Conservation (phyloP, 257 asterid species). For the Gentiana macrophylla region DNA sequence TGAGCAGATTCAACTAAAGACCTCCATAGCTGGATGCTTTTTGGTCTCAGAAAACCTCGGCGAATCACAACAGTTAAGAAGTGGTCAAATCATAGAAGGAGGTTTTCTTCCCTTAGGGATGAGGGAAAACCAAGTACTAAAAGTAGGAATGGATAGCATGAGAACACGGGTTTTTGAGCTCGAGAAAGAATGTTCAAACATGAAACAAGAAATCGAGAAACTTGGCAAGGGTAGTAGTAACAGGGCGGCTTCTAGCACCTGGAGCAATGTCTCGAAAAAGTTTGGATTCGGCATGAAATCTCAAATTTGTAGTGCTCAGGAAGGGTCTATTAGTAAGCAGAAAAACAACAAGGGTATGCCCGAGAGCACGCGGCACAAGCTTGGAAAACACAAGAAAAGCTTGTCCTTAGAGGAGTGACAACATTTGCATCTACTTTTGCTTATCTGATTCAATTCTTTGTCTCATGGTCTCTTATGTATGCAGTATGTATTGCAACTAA, state of each 20-base stretch:
- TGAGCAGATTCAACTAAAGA: conserved; percentile 87
- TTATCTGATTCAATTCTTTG: background rate
- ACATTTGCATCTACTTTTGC: background rate
- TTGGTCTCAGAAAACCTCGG: conserved; percentile 88
- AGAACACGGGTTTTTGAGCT: conserved; percentile 82
- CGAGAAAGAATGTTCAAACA: conserved; percentile 80
- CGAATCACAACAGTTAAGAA: conserved; percentile 78
- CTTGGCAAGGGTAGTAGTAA: conserved; percentile 43
- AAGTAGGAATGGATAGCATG: conserved; percentile 97
- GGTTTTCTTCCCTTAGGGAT: conserved; percentile 74
- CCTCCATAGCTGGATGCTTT: conserved; percentile 94
- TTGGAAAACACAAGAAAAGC: conserved; percentile 47
- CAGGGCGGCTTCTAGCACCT: conserved; percentile 31
- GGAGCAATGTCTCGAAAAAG: conserved; percentile 75
- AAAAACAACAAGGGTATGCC: conserved; percentile 23
- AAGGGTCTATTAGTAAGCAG: conserved; percentile 84
- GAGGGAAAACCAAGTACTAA: conserved; percentile 91
- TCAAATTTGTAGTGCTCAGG: conserved; percentile 96
- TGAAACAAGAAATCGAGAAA: conserved; percentile 83
- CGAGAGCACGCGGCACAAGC: conserved; percentile 44
- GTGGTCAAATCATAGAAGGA: conserved; percentile 67
- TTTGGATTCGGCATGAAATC: conserved; percentile 75
- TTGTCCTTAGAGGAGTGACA: conserved; percentile 5
- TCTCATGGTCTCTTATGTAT: conserved; percentile 3
- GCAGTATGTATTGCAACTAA: background rate